Conservation (phyloP, 2,329 filamentous ascomycete genomes). For the Ascochyta fabae region DNA sequence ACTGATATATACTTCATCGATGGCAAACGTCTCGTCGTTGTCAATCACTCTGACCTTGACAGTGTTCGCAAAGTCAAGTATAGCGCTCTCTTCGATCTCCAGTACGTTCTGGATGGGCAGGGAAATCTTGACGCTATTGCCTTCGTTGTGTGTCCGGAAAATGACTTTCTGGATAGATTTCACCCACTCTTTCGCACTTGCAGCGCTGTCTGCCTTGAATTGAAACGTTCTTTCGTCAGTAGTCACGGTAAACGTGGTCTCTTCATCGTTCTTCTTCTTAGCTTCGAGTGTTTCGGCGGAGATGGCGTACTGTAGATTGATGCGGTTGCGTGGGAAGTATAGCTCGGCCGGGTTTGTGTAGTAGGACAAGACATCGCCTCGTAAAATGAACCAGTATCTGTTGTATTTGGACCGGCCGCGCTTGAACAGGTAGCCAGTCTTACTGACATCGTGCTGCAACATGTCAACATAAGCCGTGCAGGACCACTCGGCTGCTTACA, state of each 20-base stretch:
- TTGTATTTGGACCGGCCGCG: conserved; percentile 88
- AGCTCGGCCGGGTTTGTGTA: conserved; percentile 82
- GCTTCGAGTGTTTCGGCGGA: conserved; percentile 76
- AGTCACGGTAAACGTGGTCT: conserved; percentile 77
- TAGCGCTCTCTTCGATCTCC: conserved; percentile 89
- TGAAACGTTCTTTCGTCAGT: conserved; percentile 84
- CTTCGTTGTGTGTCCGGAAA: conserved; percentile 93
- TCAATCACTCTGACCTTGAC: conserved; percentile 93
- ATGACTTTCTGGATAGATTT: conserved; percentile 93
- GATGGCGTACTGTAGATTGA: conserved; percentile 90
- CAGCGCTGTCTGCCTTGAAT: conserved; percentile 85
- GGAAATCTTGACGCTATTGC: conserved; percentile 95
- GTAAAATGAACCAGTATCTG: conserved; percentile 91
- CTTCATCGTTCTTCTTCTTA: conserved; percentile 74
- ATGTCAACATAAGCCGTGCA: conserved; percentile 25
- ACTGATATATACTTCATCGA: conserved; percentile 79
- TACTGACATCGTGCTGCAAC: conserved; percentile 62
- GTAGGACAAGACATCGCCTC: conserved; percentile 90
- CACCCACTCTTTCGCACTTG: conserved; percentile 95
- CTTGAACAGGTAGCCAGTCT: conserved; percentile 88
- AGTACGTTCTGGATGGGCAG: conserved; percentile 87
- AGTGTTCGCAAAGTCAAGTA: conserved; percentile 90
- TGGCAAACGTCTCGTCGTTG: conserved; percentile 90
- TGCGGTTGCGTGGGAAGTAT: conserved; percentile 90
- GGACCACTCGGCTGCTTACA: conserved; percentile 57